Conservation (phyloP, 106 monocot genomes). For the Phalaenopsis aphrodite region DNA sequence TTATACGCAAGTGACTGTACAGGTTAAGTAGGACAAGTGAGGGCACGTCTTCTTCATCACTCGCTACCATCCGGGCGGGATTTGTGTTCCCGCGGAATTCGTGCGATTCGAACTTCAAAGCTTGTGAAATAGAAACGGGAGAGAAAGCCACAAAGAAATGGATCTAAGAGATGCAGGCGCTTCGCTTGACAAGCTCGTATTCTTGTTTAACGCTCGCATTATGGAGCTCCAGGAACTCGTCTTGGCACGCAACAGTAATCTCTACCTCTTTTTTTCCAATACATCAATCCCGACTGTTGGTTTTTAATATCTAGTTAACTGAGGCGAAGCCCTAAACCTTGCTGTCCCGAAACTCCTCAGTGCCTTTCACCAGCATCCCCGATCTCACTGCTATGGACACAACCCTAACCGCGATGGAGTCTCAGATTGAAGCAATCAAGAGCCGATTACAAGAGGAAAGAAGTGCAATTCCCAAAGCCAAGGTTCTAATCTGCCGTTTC, state of each 20-base stretch:
- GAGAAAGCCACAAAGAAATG: slow-evolving; percentile 21
- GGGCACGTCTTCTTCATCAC: too few relatives aligned
- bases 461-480: slow-evolving; percentile 72
- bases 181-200: slow-evolving; percentile 62
- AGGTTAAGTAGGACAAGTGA: too few relatives aligned
- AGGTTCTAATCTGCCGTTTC: slow-evolving; percentile 21
- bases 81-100: too few relatives aligned
- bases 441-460: slow-evolving; percentile 65
- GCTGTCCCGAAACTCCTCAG: slow-evolving; percentile 15
- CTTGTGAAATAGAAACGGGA: background rate
- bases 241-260: slow-evolving; percentile 82
- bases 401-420: slow-evolving; percentile 61
- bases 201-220: slow-evolving; percentile 65
- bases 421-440: slow-evolving; percentile 70
- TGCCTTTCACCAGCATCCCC: slow-evolving; percentile 49
- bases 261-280: background rate
- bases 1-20: too few relatives aligned
- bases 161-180: slow-evolving; percentile 67
- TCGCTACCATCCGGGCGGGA: too few relatives aligned
- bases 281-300: background rate
- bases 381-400: slow-evolving; percentile 67
- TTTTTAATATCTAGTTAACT: background rate
- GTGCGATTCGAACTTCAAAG: background rate
- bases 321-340: background rate
- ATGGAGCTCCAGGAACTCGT: slow-evolving; percentile 76